phyloP scores from a whole-genome alignment of 2,329 filamentous ascomycete genomes.

The Aspergillus quadrilineatus region DNA sequence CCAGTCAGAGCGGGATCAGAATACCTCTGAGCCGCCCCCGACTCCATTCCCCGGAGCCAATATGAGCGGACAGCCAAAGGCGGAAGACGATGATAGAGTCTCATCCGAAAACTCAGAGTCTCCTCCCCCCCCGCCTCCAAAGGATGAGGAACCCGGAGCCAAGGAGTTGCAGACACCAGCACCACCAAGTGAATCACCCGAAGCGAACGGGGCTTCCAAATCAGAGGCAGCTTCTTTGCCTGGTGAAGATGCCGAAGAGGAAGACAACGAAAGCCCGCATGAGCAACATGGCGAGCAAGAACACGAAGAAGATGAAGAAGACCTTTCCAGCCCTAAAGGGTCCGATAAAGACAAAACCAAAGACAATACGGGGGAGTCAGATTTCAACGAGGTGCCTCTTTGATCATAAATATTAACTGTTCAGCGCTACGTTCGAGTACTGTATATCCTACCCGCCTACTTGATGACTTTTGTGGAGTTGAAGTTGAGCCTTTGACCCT shows the following conservation, averaged over 20 bases:
- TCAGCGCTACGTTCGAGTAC: constrained; percentile 3
- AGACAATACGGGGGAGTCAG: constrained; percentile 29
- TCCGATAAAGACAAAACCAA: constrained; percentile 31
- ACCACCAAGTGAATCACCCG: not conserved
- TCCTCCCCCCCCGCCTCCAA: constrained; percentile 30
- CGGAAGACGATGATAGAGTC: constrained; percentile 27
- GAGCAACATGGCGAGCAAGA: constrained; percentile 22
- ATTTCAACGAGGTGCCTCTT: constrained; percentile 39
- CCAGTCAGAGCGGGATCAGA: constrained; percentile 23
- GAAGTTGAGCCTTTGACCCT: not conserved
- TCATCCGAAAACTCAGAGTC: constrained; percentile 26
- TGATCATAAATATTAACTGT: constrained; percentile 16
- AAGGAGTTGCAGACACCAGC: constrained; percentile 8
- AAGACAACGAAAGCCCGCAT: constrained; percentile 16
- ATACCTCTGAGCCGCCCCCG: constrained; percentile 27
- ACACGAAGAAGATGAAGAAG: constrained; percentile 18
- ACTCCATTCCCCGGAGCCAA: constrained; percentile 37
- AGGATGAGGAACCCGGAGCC: constrained; percentile 24
- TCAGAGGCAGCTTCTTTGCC: constrained; percentile 13
- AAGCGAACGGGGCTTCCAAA: constrained; percentile 6
- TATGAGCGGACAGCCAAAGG: constrained; percentile 29
- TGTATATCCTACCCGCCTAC: constrained; percentile 6
- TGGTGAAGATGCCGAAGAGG: constrained; percentile 11
- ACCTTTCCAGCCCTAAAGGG: constrained; percentile 15
- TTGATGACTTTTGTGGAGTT: constrained; percentile 2